Base-by-base conservation (phyloP, 257 asterid genomes). In the Capsicum baccatum region DNA sequence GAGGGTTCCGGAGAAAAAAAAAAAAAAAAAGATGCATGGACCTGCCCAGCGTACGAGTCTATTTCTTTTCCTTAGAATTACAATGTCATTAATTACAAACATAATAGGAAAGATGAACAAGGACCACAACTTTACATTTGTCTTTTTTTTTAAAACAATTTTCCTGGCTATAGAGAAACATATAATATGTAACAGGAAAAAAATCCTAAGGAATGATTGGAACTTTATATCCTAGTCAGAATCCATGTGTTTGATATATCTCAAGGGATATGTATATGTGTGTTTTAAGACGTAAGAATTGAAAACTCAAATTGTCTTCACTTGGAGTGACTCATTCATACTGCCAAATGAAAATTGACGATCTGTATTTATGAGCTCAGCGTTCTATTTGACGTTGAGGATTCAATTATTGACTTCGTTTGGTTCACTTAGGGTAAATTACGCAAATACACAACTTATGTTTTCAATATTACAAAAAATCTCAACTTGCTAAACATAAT, bases 221-320 rank as follows among this genome's bases (percentile, higher is more conserved):
- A 47, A 44, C 6, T n/a, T 71, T 47, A 71, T 17, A 44, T 71
- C 58, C 16, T 71, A 10, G 57, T 70, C 79, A 44, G 13, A 70
- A 70, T 9, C 79, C 79, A 69, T 69, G 79, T 47, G 44, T 39
- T 39, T 39, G 44, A 39, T 39, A 39, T 39, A 4, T 3, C 44
- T 39, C 3, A 39, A 39, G 44, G 44, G 33, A 26, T 26, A 26
- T 26, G 33, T 26, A 39, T 39, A 4, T 39, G 44, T 39, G 57
- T 37, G 52, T 68, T 67, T 68, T 68, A 44, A 68, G 78, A 68
- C 78, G 78, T 68, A 37, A 68, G 54, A 39, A 68, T 37, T 68
- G 21, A 68, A 68, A 68, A 68, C 7, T 68, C 7, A 39, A 68
- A 14, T 0, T 68, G 13, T 55, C 44, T 39, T 3, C 4, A 39